Conservation (phyloP, 345 rosid species). For the Sisymbrium irio region DNA sequence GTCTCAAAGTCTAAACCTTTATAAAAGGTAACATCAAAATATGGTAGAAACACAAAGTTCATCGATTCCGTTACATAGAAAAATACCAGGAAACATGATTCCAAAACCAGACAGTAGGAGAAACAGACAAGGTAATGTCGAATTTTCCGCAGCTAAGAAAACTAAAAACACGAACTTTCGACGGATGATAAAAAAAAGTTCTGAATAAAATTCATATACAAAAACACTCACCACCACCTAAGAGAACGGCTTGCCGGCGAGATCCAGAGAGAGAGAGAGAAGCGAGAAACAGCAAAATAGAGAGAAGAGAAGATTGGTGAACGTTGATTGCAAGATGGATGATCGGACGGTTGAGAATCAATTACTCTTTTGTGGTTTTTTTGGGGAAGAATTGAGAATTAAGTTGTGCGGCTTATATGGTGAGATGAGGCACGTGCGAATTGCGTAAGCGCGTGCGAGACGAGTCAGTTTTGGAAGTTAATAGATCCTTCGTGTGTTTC, state of each 20-base stretch:
- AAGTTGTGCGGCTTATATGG: constrained; percentile 8
- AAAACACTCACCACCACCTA: constrained; percentile 34
- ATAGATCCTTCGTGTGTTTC: background rate
- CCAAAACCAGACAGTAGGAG: background rate
- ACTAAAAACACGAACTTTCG: background rate
- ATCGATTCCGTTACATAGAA: background rate
- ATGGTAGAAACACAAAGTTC: background rate
- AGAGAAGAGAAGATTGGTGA: constrained; percentile 22
- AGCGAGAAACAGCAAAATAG: background rate
- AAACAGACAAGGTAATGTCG: constrained; percentile 2
- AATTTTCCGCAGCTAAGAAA: background rate
- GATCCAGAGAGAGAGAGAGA: constrained; percentile 9
- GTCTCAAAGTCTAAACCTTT: constrained; percentile 4
- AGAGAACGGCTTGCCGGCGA: constrained; percentile 34
- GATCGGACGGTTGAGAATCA: constrained; percentile 34
- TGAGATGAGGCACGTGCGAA: constrained; percentile 23
- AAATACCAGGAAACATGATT: constrained; percentile 7
- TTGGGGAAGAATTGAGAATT: background rate
- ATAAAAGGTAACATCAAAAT: constrained; percentile 4
- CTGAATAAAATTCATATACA: background rate
- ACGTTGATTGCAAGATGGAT: constrained; percentile 15
- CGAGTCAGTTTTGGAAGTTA: constrained; percentile 36
- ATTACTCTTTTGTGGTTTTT: background rate
- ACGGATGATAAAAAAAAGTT: background rate
- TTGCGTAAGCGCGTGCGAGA: constrained; percentile 22